A percentile compares a stretch with the other conserved stretches of the same genome.
Evolutionary conservation across 2,329 filamentous ascomycete genomes (phyloP).

Genomic region (Fusarium euwallaceae): DNA sequence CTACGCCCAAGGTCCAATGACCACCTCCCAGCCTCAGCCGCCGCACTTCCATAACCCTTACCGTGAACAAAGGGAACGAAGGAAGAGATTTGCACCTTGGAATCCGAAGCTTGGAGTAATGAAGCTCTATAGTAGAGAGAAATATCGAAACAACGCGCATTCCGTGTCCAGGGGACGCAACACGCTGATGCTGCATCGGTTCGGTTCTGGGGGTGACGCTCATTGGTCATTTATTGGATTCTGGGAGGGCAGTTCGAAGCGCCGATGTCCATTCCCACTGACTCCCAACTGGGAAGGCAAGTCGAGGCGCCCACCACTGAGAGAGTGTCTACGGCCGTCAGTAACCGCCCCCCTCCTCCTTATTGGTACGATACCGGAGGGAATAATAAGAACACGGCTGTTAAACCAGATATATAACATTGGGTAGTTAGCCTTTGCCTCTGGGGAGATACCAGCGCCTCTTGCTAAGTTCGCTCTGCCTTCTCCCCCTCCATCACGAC

Average conservation of each 20-base stretch:
- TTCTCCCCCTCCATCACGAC: background rate
- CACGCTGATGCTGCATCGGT: background rate
- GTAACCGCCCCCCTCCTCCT: background rate
- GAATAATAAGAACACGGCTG: background rate
- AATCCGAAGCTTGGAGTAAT: background rate
- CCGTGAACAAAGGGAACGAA: background rate
- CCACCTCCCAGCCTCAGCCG: background rate
- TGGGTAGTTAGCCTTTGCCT: background rate
- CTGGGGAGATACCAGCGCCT: background rate
- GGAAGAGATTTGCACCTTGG: background rate
- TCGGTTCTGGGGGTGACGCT: background rate
- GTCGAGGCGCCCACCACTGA: background rate
- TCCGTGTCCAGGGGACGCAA: background rate
- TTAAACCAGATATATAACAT: background rate
- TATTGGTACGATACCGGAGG: background rate
- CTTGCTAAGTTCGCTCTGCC: background rate
- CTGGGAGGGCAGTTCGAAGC: background rate
- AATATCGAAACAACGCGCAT: background rate
- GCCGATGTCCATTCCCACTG: background rate
- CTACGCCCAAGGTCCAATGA: background rate
- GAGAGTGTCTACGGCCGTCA: background rate
- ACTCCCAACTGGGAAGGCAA: background rate
- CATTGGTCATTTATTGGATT: background rate
- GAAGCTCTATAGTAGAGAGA: background rate
- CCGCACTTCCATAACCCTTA: background rate